Evolutionary conservation across 164 flowering plant species (phyloP).

Genomic region (Nymphaea thermarum): DNA sequence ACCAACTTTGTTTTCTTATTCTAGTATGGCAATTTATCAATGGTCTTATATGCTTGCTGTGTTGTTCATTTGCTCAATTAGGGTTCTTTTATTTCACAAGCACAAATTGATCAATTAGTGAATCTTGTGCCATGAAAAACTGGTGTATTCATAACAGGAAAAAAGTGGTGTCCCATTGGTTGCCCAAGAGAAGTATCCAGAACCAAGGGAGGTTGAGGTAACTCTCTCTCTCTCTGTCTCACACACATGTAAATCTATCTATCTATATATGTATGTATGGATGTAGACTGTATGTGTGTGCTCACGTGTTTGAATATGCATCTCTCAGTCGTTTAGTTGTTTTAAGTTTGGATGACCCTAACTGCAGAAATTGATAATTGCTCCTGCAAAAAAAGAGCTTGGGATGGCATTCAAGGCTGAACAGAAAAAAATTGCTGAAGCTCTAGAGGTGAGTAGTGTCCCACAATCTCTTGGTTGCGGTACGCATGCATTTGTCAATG

Average conservation of each 20-base stretch:
- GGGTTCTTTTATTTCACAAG: background rate
- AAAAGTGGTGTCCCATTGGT: conserved; percentile 67
- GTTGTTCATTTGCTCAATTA: background rate
- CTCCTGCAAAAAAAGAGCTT: conserved; percentile 76
- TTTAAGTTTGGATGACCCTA: too few species aligned
- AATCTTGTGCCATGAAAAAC: background rate
- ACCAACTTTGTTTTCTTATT: background rate
- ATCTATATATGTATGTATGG: too few species aligned
- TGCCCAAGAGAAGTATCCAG: conserved; percentile 69
- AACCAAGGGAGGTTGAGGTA: conserved; percentile 85
- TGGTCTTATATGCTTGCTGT: background rate
- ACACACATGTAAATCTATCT: too few species aligned
- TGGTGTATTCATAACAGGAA: conserved; percentile 28
- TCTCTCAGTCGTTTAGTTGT: too few species aligned
- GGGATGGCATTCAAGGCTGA: conserved; percentile 86
- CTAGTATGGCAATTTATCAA: background rate
- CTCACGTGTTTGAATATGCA: background rate
- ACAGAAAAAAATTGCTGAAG: conserved; percentile 85
- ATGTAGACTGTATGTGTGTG: background rate
- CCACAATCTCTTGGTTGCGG: background rate
- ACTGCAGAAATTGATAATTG: conserved; percentile 66
- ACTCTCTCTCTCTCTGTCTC: conserved; percentile 6
- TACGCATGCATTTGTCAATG: conserved; percentile 6
- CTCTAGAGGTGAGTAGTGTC: conserved; percentile 64
- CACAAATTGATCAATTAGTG: background rate